Conservation (phyloP, 371 early-diverging fungal genomes). For the Mucor lusitanicus region DNA sequence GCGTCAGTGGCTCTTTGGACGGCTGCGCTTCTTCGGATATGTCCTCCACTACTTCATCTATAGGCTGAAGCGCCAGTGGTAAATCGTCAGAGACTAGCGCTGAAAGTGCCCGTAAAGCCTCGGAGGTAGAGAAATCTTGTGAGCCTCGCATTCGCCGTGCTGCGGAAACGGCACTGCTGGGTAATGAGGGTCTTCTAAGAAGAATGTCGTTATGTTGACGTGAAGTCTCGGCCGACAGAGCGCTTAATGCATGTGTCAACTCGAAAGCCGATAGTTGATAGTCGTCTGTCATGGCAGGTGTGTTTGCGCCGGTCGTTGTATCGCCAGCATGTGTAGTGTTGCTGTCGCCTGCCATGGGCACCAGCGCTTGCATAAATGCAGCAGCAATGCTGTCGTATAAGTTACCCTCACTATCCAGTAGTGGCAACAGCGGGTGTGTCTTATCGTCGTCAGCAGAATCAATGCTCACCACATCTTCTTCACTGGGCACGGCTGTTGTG, state of each 20-base stretch:
- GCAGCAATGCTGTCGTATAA: slow-evolving; percentile 37
- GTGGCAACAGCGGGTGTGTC: slow-evolving; percentile 19
- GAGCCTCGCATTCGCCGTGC: slow-evolving; percentile 28
- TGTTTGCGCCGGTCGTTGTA: slow-evolving; percentile 13
- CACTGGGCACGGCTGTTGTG: slow-evolving; percentile 17
- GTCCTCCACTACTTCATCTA: slow-evolving; percentile 8
- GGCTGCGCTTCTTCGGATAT: background rate
- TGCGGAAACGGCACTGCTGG: slow-evolving; percentile 41
- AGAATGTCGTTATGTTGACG: slow-evolving; percentile 12
- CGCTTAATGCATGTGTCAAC: slow-evolving; percentile 19
- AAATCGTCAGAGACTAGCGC: slow-evolving; percentile 22
- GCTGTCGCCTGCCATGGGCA: slow-evolving; percentile 9
- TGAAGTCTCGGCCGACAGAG: slow-evolving; percentile 6
- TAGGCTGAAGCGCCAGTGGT: slow-evolving; percentile 19
- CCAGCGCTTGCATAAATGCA: slow-evolving; percentile 40
- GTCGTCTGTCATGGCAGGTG: slow-evolving; percentile 9
- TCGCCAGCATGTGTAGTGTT: background rate
- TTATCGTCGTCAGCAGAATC: slow-evolving; percentile 34
- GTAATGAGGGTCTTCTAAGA: slow-evolving; percentile 36
- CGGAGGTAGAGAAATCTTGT: slow-evolving; percentile 27
- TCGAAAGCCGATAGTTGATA: slow-evolving; percentile 26
- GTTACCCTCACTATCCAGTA: slow-evolving; percentile 25
- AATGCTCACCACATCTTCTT: slow-evolving; percentile 12
- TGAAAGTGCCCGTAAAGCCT: slow-evolving; percentile 31
- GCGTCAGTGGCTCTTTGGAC: background rate